Base-by-base conservation (phyloP, 345 rosid species). In the Limnanthes douglasii region DNA sequence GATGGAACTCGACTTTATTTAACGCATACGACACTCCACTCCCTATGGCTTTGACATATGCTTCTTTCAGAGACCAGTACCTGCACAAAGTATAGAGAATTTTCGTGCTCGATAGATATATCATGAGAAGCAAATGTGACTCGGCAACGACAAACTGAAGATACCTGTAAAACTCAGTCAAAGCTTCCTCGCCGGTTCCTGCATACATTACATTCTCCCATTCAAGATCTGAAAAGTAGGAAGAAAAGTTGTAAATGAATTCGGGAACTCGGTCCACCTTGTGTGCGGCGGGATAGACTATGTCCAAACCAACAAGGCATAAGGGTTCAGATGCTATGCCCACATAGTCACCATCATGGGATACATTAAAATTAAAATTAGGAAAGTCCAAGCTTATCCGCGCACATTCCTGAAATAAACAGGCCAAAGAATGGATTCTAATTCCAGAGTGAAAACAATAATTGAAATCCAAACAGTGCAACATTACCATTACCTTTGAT, bases 1-100 rank as follows among this genome's bases (percentile, higher is more conserved):
- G 88, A 45, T 59, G 54, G 50, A 77, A 72, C 57, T 77, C 88
- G 6, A 77, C 57, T 50, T 51, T 67, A 37, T 67, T 58, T 54
- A 72, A 35, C 21, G 56, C 71, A 38, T 32, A 35, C 1, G 43
- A 51, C 48, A 77, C n/a, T 41, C 82, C 88, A 34, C 57, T 49
- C 41, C 88, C 82, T 26, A 31, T 49, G 34, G 78, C 88, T 65
- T 77, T 77, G 25, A 70, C 82, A 62, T 57, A 73, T 15, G 88
- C 88, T 67, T 77, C 88, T 66, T 77, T 77, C 46, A 77, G 52
- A 48, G 65, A 59, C 88, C 88, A 77, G 37, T 62, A 73, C 57
- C 88, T 77, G 53, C 37, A 57, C 6, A 28, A 43, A n/a, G n/a
- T n/a, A n/a, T n/a, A n/a, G n/a, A n/a, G n/a, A n/a, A n/a, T n/a